Evolutionary conservation across 441 rosid species (phyloP).

Genomic region (Erysimum cheiri): DNA sequence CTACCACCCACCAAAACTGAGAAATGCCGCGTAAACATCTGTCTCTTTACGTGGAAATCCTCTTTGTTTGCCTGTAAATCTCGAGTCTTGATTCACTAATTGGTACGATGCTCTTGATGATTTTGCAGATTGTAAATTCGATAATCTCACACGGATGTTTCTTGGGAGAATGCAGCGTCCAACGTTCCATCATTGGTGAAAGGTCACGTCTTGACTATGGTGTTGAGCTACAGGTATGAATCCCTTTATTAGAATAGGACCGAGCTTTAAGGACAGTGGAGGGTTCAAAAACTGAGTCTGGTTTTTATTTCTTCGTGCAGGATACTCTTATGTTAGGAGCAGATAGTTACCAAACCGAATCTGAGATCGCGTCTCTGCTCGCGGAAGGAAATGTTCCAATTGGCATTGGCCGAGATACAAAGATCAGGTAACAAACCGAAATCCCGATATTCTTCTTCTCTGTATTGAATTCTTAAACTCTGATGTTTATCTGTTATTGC

Average conservation of each 20-base stretch:
- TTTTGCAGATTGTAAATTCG: conserved; percentile 15
- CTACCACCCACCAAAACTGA: conserved; percentile 25
- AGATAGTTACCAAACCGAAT: conserved; percentile 22
- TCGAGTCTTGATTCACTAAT: conserved; percentile 13
- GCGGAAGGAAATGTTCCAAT: conserved; percentile 22
- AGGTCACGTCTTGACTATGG: conserved; percentile 29
- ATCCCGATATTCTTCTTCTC: neutral
- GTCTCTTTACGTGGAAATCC: neutral
- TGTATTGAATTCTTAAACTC: neutral
- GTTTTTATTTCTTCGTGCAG: neutral
- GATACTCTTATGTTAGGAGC: conserved; percentile 29
- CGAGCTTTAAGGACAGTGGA: conserved; percentile 17
- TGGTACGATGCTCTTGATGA: neutral
- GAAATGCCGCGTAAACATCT: conserved; percentile 23
- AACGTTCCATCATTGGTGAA: conserved; percentile 30
- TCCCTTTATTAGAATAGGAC: neutral
- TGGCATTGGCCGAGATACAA: conserved; percentile 22
- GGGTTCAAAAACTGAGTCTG: neutral
- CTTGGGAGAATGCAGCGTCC: conserved; percentile 23
- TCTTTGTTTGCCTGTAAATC: neutral
- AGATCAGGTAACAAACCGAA: conserved; percentile 3
- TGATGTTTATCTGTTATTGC: conserved; percentile 12
- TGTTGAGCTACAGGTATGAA: conserved; percentile 26
- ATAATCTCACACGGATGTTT: conserved; percentile 27
- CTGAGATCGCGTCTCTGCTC: conserved; percentile 23